phyloP scores from a whole-genome alignment of 495 filamentous ascomycete genomes.

The Trichocladium uniseriatum region DNA sequence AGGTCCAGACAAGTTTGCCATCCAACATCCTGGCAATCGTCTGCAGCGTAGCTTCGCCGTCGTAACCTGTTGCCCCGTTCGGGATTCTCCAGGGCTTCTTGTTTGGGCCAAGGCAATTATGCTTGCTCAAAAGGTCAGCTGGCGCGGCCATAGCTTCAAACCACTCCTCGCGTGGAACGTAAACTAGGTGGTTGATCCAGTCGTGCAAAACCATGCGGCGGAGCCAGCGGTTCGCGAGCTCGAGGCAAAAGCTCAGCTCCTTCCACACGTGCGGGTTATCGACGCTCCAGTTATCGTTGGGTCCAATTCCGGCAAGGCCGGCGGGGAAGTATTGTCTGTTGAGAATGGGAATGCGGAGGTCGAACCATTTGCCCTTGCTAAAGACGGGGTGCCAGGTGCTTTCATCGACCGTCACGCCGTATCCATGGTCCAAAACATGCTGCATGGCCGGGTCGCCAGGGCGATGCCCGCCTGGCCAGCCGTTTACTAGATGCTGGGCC shows the following conservation, averaged over 20 bases:
- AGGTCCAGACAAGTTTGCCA: background rate
- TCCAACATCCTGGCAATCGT: background rate
- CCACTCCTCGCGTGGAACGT: background rate
- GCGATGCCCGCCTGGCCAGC: background rate
- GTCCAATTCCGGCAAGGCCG: background rate
- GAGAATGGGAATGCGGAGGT: background rate
- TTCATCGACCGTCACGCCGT: slow-evolving; percentile 1
- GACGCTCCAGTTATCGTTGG: slow-evolving; percentile 3
- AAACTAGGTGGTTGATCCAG: background rate
- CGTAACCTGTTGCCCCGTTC: background rate
- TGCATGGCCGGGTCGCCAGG: background rate
- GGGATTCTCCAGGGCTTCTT: background rate
- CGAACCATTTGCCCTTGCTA: background rate
- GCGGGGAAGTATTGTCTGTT: background rate
- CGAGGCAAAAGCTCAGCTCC: background rate
- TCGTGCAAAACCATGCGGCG: background rate
- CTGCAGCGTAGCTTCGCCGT: background rate
- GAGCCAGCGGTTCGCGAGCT: slow-evolving; percentile 5
- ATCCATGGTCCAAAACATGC: background rate
- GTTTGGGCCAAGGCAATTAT: background rate
- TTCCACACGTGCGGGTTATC: background rate
- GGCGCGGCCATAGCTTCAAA: background rate
- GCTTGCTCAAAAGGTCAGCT: background rate
- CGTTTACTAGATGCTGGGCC: background rate
- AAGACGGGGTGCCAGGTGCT: slow-evolving; percentile 1